Evolutionary conservation across 2,329 filamentous ascomycete genomes (phyloP).

Genomic region (Penicillium vulpinum): DNA sequence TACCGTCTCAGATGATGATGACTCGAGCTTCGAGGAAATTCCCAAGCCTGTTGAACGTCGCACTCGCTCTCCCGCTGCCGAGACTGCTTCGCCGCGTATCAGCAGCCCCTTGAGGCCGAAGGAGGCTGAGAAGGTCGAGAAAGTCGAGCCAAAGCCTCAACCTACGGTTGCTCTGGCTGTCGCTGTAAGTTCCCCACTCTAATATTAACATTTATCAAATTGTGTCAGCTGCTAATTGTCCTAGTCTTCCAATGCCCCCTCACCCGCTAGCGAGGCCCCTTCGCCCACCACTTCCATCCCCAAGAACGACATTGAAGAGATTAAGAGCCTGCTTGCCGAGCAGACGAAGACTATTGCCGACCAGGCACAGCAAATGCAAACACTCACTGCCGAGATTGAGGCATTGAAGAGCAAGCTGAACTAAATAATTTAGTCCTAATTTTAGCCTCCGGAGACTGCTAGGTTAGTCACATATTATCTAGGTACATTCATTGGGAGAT

Average conservation of each 20-base stretch:
- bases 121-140: conserved; percentile 24
- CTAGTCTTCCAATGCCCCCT: conserved; percentile 36
- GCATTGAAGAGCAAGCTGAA: conserved; percentile 75
- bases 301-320: conserved; percentile 65
- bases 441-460: background rate
- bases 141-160: conserved; percentile 26
- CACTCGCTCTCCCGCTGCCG: conserved; percentile 30
- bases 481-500: background rate
- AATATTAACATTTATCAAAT: background rate
- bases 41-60: conserved; percentile 69
- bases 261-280: conserved; percentile 17
- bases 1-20: conserved; percentile 60
- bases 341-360: conserved; percentile 75
- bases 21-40: conserved; percentile 84
- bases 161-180: conserved; percentile 26
- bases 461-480: background rate
- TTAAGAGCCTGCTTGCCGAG: conserved; percentile 73
- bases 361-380: conserved; percentile 74
- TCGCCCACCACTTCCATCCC: conserved; percentile 52
- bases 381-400: conserved; percentile 72
- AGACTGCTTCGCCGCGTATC: conserved; percentile 28
- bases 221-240: conserved; percentile 5
- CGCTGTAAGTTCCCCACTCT: conserved; percentile 17
- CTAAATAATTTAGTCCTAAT: conserved; percentile 17
- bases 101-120: conserved; percentile 35